Evolutionary conservation across 2,329 filamentous ascomycete species (phyloP).

Genomic region (Cadophora gregata): DNA sequence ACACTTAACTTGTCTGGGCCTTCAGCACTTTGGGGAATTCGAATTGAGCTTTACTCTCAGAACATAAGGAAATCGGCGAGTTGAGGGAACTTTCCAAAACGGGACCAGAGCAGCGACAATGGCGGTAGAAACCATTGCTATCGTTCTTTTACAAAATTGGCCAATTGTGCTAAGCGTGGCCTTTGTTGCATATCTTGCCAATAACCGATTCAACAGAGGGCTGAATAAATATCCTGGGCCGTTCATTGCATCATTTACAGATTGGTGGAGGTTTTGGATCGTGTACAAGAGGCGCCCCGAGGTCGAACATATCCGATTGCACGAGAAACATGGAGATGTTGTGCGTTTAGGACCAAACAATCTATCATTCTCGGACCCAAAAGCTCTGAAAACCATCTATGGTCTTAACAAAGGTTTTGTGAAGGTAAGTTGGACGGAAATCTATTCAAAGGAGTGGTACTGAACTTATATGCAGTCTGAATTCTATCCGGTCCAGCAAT

Average conservation of each 20-base stretch:
- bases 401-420: conserved; percentile 81
- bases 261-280: conserved; percentile 78
- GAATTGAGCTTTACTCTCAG: background rate
- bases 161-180: conserved; percentile 45
- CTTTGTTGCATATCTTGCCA: conserved; percentile 51
- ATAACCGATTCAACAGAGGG: conserved; percentile 59
- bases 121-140: conserved; percentile 32
- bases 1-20: background rate
- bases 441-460: background rate
- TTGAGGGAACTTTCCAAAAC: background rate
- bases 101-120: conserved; percentile 23
- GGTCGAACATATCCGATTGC: conserved; percentile 69
- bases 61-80: background rate
- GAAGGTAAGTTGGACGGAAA: conserved; percentile 60
- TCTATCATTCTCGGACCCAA: conserved; percentile 75
- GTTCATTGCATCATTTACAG: conserved; percentile 68
- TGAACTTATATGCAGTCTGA: conserved; percentile 60
- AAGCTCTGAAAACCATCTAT: conserved; percentile 77
- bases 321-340: conserved; percentile 74
- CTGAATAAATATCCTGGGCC: conserved; percentile 77
- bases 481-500: conserved; percentile 81
- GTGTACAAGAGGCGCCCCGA: conserved; percentile 70
- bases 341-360: conserved; percentile 77
- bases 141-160: conserved; percentile 49
- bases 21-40: background rate